Evolutionary conservation across 345 rosid genomes (phyloP).

Genomic region (Microthlaspi erraticum): DNA sequence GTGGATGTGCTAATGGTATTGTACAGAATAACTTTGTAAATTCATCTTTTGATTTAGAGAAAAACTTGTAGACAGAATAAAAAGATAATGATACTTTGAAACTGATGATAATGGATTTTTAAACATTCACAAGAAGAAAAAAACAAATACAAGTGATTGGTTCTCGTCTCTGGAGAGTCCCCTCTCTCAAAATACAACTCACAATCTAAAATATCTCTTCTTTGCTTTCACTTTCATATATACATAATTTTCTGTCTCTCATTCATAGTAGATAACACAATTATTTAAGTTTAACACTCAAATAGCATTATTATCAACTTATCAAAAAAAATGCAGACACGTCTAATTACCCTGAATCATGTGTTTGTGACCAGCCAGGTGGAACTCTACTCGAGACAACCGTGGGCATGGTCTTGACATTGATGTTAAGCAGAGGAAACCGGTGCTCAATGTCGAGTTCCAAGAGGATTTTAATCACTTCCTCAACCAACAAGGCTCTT

Average conservation of each 20-base stretch:
- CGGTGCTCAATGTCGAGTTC: slow-evolving; percentile 78
- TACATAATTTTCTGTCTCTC: slow-evolving; percentile 2
- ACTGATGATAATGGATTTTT: too few species aligned
- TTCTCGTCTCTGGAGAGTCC: too few species aligned
- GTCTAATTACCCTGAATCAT: slow-evolving; percentile 16
- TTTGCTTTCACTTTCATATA: slow-evolving; percentile 2
- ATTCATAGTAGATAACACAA: slow-evolving; percentile 3
- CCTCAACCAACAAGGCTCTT: slow-evolving; percentile 67
- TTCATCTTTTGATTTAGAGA: too few species aligned
- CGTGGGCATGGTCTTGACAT: slow-evolving; percentile 57
- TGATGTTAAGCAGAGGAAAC: slow-evolving; percentile 67
- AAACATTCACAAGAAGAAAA: too few species aligned
- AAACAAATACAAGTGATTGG: too few species aligned
- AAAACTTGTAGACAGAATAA: too few species aligned
- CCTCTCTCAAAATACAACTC: not conserved
- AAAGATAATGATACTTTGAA: too few species aligned
- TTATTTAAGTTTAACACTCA: not conserved
- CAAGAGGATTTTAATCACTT: slow-evolving; percentile 60
- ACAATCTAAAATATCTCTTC: not conserved
- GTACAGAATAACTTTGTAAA: too few species aligned
- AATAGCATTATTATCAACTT: slow-evolving; percentile 4
- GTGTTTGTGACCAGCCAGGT: slow-evolving; percentile 43
- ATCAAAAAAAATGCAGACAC: not conserved
- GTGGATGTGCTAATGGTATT: too few species aligned
- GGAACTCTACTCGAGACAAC: slow-evolving; percentile 53